Percentiles rank a stretch among this genome's conserved stretches.
Conservation (phyloP, 371 early-diverging fungal species). For the Lichtheimia hyalospora region DNA sequence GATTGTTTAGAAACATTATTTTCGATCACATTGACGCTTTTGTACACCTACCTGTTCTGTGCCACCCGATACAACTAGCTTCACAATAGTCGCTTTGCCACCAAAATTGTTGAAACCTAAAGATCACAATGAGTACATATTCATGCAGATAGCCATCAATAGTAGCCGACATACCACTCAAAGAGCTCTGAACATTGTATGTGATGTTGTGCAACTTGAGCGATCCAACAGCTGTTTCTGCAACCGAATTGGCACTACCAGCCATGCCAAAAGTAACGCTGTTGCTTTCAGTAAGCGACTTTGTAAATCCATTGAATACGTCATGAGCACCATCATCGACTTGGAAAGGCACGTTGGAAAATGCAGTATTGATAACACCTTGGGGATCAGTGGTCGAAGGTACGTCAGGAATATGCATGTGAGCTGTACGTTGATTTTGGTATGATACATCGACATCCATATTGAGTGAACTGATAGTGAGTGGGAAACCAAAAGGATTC, state of each 20-base stretch:
- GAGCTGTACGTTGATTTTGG: constrained; percentile 37
- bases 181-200: constrained; percentile 43
- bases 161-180: constrained; percentile 41
- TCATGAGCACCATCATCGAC: constrained; percentile 28
- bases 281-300: constrained; percentile 37
- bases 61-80: constrained; percentile 42
- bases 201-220: constrained; percentile 45
- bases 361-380: constrained; percentile 44
- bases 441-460: constrained; percentile 39
- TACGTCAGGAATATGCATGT: constrained; percentile 45
- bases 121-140: neutral
- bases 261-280: constrained; percentile 43
- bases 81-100: constrained; percentile 34
- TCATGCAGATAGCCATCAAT: constrained; percentile 1
- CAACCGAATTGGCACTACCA: constrained; percentile 50
- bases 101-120: constrained; percentile 43
- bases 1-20: neutral
- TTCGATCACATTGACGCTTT: neutral
- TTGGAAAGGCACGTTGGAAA: constrained; percentile 46
- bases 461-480: constrained; percentile 41
- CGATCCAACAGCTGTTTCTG: constrained; percentile 52
- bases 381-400: constrained; percentile 35
- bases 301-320: constrained; percentile 46
- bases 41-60: constrained; percentile 7
- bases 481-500: constrained; percentile 59